Evolutionary conservation across 176 grass and related monocot genomes (phyloP).

Genomic region (Zizania latifolia): DNA sequence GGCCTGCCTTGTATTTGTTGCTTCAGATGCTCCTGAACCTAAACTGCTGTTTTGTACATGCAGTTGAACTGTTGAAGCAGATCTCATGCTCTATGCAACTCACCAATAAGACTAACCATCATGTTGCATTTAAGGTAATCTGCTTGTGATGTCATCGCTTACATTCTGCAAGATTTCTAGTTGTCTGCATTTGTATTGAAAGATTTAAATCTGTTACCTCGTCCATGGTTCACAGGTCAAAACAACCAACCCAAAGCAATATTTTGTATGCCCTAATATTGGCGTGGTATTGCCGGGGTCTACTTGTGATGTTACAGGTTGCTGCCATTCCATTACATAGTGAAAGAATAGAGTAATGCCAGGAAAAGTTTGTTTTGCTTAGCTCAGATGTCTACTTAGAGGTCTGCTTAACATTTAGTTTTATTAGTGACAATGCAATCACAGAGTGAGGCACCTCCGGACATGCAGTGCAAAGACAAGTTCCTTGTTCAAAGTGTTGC

Average conservation of each 20-base stretch:
- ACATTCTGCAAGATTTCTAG: neutral
- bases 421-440: constrained; percentile 89
- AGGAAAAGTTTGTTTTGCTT: neutral
- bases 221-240: constrained; percentile 56
- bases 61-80: constrained; percentile 94
- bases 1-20: neutral
- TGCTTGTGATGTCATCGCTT: neutral
- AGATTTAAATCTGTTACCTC: neutral
- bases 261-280: constrained; percentile 90
- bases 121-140: constrained; percentile 91
- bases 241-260: constrained; percentile 98
- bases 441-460: constrained; percentile 65
- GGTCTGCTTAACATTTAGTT: constrained; percentile 2
- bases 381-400: neutral
- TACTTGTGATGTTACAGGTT: constrained; percentile 87
- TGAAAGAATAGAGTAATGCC: constrained; percentile 3
- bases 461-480: constrained; percentile 93
- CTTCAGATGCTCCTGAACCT: constrained; percentile 9
- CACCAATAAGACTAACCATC: constrained; percentile 91
- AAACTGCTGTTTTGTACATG: constrained; percentile 4
- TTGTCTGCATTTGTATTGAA: neutral
- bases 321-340: neutral
- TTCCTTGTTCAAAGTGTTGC: constrained; percentile 91
- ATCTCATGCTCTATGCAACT: constrained; percentile 91
- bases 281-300: constrained; percentile 75